Conservation (phyloP, 106 monocot genomes). For the Acorus gramineus region DNA sequence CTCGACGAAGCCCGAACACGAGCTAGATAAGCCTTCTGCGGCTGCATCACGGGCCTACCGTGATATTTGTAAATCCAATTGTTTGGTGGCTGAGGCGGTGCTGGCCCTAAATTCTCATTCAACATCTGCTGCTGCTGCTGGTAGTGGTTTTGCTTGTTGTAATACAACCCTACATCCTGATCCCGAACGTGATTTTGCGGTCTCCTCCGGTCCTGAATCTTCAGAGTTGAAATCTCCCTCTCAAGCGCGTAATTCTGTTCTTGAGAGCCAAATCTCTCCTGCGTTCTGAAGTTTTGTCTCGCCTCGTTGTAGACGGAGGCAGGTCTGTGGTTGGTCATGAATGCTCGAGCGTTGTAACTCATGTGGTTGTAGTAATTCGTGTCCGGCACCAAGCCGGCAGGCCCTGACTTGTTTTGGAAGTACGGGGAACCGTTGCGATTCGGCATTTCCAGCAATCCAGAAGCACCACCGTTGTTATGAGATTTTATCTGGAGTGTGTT, state of each 20-base stretch:
- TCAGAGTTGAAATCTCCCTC: slow-evolving; percentile 30
- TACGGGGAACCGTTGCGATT: slow-evolving; percentile 15
- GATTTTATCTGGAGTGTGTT: slow-evolving; percentile 61
- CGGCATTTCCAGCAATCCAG: slow-evolving; percentile 25
- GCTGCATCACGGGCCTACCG: not conserved
- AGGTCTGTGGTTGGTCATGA: slow-evolving; percentile 15
- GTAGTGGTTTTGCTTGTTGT: slow-evolving; percentile 11
- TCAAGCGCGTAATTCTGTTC: slow-evolving; percentile 16
- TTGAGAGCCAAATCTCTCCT: slow-evolving; percentile 19
- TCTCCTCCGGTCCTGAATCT: slow-evolving; percentile 22
- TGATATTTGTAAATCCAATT: slow-evolving; percentile 39
- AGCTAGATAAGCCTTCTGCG: not conserved
- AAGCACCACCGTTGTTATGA: slow-evolving; percentile 8
- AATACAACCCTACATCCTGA: slow-evolving; percentile 18
- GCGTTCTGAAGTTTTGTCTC: slow-evolving; percentile 21
- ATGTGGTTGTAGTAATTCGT: slow-evolving; percentile 11
- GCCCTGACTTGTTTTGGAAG: slow-evolving; percentile 18
- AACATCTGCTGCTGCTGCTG: not conserved
- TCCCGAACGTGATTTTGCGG: slow-evolving; percentile 1
- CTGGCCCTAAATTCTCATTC: slow-evolving; percentile 18
- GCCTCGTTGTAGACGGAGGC: slow-evolving; percentile 13
- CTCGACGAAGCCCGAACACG: not conserved
- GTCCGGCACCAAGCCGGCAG: slow-evolving; percentile 28
- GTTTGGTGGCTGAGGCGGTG: slow-evolving; percentile 48
- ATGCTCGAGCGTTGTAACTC: slow-evolving; percentile 2